phyloP scores from a whole-genome alignment of 306 rosid species.

The Sicyos edulis region DNA sequence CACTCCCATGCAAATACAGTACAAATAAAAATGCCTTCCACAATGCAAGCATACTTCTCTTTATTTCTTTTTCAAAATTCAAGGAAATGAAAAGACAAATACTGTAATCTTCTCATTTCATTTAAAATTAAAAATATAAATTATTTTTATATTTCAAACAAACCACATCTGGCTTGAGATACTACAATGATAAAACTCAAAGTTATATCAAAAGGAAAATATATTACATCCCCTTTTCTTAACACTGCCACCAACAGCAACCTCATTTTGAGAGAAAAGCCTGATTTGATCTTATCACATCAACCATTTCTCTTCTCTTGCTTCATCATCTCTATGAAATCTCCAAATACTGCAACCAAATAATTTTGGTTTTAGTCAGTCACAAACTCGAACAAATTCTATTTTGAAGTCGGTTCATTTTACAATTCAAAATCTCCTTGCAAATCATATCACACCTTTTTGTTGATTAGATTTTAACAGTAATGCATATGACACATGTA shows the following conservation, averaged over 20 bases:
- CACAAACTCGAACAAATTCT: not conserved
- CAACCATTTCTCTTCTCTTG: constrained; percentile 28
- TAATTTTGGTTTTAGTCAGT: not conserved
- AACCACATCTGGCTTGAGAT: too few relatives aligned
- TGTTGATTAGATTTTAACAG: too few relatives aligned
- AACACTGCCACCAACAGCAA: not conserved
- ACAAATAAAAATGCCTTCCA: not conserved
- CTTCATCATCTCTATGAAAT: constrained; percentile 69
- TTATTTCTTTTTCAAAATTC: not conserved
- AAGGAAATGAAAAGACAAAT: not conserved
- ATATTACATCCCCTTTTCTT: not conserved
- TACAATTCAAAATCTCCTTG: too few relatives aligned
- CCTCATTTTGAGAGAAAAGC: too few relatives aligned
- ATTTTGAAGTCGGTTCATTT: too few relatives aligned
- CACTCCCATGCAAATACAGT: not conserved
- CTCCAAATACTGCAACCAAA: constrained; percentile 59
- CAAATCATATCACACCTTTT: too few relatives aligned
- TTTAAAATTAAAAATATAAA: not conserved
- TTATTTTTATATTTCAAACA: not conserved
- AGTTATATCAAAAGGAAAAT: not conserved
- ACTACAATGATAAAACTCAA: too few relatives aligned
- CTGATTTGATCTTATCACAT: not conserved
- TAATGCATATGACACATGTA: not conserved
- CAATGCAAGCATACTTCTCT: not conserved
- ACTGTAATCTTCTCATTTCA: not conserved